Base-by-base conservation (phyloP, 2,329 filamentous ascomycete species). In the Chaetomium sp. region DNA sequence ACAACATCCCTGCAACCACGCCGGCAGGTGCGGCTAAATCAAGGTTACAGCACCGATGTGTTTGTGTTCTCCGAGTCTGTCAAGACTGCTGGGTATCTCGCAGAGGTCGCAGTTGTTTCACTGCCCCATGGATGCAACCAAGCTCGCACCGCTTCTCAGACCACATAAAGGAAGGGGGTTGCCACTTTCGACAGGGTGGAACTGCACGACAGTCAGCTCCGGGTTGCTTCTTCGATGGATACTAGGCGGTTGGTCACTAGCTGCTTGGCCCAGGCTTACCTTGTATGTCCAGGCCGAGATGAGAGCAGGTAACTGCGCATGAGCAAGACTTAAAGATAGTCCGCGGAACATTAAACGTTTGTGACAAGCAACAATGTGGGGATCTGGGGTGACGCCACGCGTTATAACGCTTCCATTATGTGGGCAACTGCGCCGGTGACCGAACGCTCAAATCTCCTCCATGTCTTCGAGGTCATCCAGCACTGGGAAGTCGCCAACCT, bases 391-490 rank as follows among this genome's bases (percentile, higher is more conserved):
- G 31, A 54, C 50, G 45, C 13, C 9, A 23, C 25, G 13, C 31
- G 47, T 16, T 56, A 57, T 19, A 42, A 31, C 27, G 35, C n/a
- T 35, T 49, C 21, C 10, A 47, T 59, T 56, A 23, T 5, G 42
- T 10, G 2, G 42, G 9, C 6, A n/a, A 29, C 4, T 31, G 16
- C 13, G 35, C n/a, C 6, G 45, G 9, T 16, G 1, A 49, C 35
- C 6, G n/a, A 47, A 7, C n/a, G n/a, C 54, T 79, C 76, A 89
- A 64, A 89, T 90, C 79, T 91, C 89, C 75, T 91, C 90, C 83
- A 92, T 89, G 68, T 91, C 88, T 74, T 92, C 90, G 69, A 92
- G 80, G 73, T 93, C 85, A 74, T 93, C 86, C 66, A 93, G 80
- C 33, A 82, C 81, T 1, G 87, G 86, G 71, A 83, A 95, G 69